A percentile compares a stretch with the other conserved stretches of the same genome.
Evolutionary conservation across 495 filamentous ascomycete genomes (phyloP).

Genomic region (Corynascus novoguineensis): DNA sequence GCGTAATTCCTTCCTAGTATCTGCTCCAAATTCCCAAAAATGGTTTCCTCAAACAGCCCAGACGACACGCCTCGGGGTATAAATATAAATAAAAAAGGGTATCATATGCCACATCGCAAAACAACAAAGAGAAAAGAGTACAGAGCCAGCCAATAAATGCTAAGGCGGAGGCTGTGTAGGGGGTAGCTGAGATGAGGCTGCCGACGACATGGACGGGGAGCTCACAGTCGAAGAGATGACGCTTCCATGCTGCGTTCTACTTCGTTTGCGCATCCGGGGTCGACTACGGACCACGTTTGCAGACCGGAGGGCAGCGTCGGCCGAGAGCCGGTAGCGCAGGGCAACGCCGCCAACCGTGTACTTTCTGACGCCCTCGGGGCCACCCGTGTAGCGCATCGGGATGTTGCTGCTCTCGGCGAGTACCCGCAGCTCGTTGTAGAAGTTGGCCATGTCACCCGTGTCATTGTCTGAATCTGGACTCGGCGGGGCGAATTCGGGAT

Average conservation of each 20-base stretch:
- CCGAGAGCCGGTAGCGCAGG: conserved; percentile 36
- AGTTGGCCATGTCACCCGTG: conserved; percentile 4
- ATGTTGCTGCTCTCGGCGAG: conserved; percentile 17
- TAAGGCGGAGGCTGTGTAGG: background rate
- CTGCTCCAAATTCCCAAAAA: conserved; percentile 6
- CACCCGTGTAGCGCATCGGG: conserved; percentile 24
- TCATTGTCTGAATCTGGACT: conserved; percentile 28
- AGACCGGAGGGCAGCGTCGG: conserved; percentile 39
- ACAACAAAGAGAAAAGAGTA: background rate
- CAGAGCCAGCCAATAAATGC: background rate
- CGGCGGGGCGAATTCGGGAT: conserved; percentile 13
- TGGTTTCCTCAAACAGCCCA: background rate
- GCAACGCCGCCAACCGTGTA: conserved; percentile 24
- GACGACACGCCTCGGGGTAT: background rate
- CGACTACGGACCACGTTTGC: conserved; percentile 38
- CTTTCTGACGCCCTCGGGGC: conserved; percentile 33
- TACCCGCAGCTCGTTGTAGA: conserved; percentile 16
- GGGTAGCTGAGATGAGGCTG: background rate
- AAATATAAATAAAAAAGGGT: conserved; percentile 1
- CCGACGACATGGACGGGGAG: conserved; percentile 8
- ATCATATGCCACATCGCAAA: background rate
- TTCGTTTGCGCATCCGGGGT: conserved; percentile 40
- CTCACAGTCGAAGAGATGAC: conserved; percentile 15
- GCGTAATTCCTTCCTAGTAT: background rate
- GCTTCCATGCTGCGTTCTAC: conserved; percentile 18